A percentile compares a stretch with the other conserved stretches of the same genome.
Evolutionary conservation across 108 stramenopile species (phyloP).

Genomic region (Pseudonitzschia multiseries): DNA sequence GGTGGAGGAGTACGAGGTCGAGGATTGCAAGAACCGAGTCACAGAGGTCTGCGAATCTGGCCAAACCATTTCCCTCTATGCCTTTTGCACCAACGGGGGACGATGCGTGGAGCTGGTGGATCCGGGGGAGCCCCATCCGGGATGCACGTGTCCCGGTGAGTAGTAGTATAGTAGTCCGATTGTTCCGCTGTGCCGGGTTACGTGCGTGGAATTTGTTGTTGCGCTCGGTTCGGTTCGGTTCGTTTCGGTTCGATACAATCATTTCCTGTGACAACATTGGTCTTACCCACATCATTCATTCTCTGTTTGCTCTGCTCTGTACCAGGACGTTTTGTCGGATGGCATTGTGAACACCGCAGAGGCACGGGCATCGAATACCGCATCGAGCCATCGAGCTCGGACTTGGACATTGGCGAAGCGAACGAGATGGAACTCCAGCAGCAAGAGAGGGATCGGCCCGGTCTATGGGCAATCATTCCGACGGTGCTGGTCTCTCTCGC

Average conservation of each 20-base stretch:
- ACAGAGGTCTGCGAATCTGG: slow-evolving; percentile 49
- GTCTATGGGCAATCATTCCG: not conserved
- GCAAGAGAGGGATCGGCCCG: not conserved
- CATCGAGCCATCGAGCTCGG: too few species aligned
- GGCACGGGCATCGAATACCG: not conserved
- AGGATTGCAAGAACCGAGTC: slow-evolving; percentile 45
- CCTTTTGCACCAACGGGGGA: slow-evolving; percentile 69
- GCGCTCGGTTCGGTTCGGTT: not conserved
- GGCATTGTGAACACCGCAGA: slow-evolving; percentile 31
- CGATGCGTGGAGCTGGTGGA: slow-evolving; percentile 38
- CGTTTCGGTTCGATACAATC: too few species aligned
- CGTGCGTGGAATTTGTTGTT: too few species aligned
- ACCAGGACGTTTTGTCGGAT: slow-evolving; percentile 23
- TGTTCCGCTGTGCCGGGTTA: too few species aligned
- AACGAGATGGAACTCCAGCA: too few species aligned
- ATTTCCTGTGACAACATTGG: too few species aligned
- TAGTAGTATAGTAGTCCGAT: not conserved
- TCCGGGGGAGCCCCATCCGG: slow-evolving; percentile 35
- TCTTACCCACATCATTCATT: not conserved
- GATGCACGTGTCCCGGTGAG: slow-evolving; percentile 34
- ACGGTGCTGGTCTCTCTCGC: not conserved
- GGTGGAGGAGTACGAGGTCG: slow-evolving; percentile 30
- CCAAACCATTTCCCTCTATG: slow-evolving; percentile 35
- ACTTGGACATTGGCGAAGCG: too few species aligned
- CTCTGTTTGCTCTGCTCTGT: not conserved